Conservation (phyloP, 2,329 filamentous ascomycete species). For the Aspergillus ibericus region DNA sequence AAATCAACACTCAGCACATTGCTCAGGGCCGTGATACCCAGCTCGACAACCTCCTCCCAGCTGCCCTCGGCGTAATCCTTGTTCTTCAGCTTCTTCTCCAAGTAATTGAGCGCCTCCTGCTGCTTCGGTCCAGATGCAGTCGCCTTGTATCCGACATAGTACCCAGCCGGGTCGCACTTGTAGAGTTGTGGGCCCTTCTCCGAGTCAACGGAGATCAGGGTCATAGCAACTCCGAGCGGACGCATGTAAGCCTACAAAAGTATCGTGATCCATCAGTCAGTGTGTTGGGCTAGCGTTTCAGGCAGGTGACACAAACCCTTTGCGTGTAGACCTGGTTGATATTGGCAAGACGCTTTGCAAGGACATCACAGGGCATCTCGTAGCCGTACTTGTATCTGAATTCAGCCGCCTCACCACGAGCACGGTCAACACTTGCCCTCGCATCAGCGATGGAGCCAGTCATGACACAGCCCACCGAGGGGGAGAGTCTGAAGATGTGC, state of each 20-base stretch:
- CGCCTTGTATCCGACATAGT: constrained; percentile 98
- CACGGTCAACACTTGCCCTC: constrained; percentile 85
- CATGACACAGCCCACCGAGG: constrained; percentile 96
- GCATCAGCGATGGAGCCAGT: constrained; percentile 98
- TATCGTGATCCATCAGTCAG: constrained; percentile 5
- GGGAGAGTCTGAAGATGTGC: constrained; percentile 95
- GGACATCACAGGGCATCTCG: constrained; percentile 97
- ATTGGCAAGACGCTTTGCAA: constrained; percentile 96
- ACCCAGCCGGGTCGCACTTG: constrained; percentile 97
- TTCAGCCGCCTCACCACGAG: constrained; percentile 92
- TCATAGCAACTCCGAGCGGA: constrained; percentile 92
- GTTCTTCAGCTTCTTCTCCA: constrained; percentile 99
- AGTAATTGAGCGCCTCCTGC: constrained; percentile 95
- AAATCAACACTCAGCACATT: constrained; percentile 98
- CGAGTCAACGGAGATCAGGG: constrained; percentile 87
- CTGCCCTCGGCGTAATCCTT: constrained; percentile 88
- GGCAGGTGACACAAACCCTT: constrained; percentile 60
- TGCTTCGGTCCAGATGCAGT: constrained; percentile 97
- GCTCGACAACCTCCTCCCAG: constrained; percentile 97
- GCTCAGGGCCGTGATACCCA: constrained; percentile 92
- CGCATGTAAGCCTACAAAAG: constrained; percentile 86
- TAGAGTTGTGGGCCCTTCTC: constrained; percentile 92
- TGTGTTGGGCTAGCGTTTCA: background rate
- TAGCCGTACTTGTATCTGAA: constrained; percentile 99
- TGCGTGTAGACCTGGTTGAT: constrained; percentile 99